Percentiles rank a stretch among this genome's conserved stretches.
Evolutionary conservation across 306 rosid genomes (phyloP).

Genomic region (Vigna reflexopilosa): DNA sequence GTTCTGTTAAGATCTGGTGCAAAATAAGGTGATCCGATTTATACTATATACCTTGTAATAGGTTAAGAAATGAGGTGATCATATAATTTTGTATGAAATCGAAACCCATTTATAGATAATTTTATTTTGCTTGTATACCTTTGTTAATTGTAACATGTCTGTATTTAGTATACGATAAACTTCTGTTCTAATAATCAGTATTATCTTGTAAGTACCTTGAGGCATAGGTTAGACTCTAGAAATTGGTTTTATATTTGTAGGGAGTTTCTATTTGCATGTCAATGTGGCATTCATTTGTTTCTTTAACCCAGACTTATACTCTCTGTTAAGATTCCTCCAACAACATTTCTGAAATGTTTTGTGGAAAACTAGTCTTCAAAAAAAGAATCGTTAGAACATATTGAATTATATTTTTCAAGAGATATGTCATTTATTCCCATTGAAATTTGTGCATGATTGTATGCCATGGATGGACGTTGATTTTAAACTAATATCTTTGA

Average conservation of each 20-base stretch:
- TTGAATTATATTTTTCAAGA: slow-evolving; percentile 31
- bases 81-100: slow-evolving; percentile 24
- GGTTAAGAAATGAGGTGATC: background rate
- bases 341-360: slow-evolving; percentile 15
- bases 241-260: background rate
- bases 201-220: background rate
- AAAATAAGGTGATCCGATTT: no score
- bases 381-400: background rate
- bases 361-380: background rate
- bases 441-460: slow-evolving; percentile 28
- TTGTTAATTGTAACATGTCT: background rate
- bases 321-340: background rate
- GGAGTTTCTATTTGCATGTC: slow-evolving; percentile 1
- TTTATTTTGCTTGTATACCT: background rate
- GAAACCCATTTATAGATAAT: slow-evolving; percentile 8
- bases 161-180: slow-evolving; percentile 1
- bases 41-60: background rate
- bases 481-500: slow-evolving; percentile 4
- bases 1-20: background rate
- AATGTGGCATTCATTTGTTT: background rate
- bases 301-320: background rate
- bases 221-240: slow-evolving; percentile 3
- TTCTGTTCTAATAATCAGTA: background rate
- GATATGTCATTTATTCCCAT: background rate
- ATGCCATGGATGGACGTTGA: background rate